Conservation (phyloP, 2,329 filamentous ascomycete genomes). For the Aspergillus sp. region DNA sequence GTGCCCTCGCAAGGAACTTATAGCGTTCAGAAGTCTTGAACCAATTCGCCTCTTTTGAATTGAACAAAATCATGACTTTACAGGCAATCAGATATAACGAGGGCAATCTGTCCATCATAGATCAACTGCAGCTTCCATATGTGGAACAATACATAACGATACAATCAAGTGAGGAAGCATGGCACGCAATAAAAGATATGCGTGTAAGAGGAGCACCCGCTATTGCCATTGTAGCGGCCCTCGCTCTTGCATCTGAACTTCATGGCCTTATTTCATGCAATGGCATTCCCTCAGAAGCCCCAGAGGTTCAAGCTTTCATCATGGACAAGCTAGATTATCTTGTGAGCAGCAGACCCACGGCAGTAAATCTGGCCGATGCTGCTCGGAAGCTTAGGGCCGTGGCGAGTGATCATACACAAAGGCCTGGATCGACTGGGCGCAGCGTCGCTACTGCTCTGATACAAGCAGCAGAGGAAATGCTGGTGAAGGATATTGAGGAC, state of each 20-base stretch:
- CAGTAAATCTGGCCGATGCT: constrained; percentile 91
- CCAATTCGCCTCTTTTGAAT: neutral
- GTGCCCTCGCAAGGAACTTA: neutral
- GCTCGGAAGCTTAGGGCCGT: constrained; percentile 73
- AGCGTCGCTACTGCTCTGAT: constrained; percentile 71
- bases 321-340: constrained; percentile 79
- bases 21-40: neutral
- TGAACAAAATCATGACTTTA: constrained; percentile 47
- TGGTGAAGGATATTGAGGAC: constrained; percentile 81
- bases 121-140: constrained; percentile 65
- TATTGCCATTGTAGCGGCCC: constrained; percentile 94
- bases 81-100: constrained; percentile 63
- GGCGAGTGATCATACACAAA: constrained; percentile 51
- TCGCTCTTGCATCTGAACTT: constrained; percentile 85
- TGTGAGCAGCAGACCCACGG: constrained; percentile 85
- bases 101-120: constrained; percentile 60
- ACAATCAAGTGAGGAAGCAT: constrained; percentile 59
- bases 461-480: constrained; percentile 77
- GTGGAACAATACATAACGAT: constrained; percentile 59
- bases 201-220: constrained; percentile 76
- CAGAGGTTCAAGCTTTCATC: constrained; percentile 69
- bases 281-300: constrained; percentile 53
- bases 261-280: constrained; percentile 44
- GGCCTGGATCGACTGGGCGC: constrained; percentile 36
- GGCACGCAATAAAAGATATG: constrained; percentile 68